Evolutionary conservation across 371 early-diverging fungal genomes (phyloP).

Genomic region (Haplosporangium sp.): DNA sequence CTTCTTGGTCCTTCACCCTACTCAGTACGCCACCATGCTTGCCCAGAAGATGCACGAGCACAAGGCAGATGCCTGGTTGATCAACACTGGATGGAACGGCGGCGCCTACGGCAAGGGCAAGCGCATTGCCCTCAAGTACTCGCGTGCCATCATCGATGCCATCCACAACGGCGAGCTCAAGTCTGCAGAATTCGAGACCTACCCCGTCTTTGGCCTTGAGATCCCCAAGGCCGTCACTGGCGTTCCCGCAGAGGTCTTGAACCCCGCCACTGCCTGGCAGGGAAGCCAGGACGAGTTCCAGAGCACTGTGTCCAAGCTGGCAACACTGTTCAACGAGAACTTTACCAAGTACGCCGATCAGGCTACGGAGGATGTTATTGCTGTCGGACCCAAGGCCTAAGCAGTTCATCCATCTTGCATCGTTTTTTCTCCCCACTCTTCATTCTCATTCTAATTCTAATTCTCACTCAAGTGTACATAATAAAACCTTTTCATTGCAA

Average conservation of each 20-base stretch:
- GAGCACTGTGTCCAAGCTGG: conserved; percentile 82
- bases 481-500: no score
- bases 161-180: conserved; percentile 94
- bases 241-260: conserved; percentile 89
- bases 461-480: no score
- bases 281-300: conserved; percentile 77
- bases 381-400: conserved; percentile 76
- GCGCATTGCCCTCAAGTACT: conserved; percentile 96
- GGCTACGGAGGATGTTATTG: conserved; percentile 81
- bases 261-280: conserved; percentile 91
- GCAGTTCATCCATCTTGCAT: neutral
- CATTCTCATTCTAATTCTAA: neutral
- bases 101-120: conserved; percentile 93
- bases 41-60: conserved; percentile 95
- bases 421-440: neutral
- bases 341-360: conserved; percentile 89
- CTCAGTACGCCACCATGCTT: conserved; percentile 97
- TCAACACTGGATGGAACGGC: conserved; percentile 99
- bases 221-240: conserved; percentile 85
- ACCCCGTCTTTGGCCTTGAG: conserved; percentile 87
- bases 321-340: conserved; percentile 89
- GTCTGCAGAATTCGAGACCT: conserved; percentile 84
- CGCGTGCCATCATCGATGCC: conserved; percentile 97
- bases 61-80: conserved; percentile 94
- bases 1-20: conserved; percentile 97